Percentiles rank a stretch among this genome's conserved stretches.
Conservation (phyloP, 148 eudicot species). For the Vaccinium myrtillus region DNA sequence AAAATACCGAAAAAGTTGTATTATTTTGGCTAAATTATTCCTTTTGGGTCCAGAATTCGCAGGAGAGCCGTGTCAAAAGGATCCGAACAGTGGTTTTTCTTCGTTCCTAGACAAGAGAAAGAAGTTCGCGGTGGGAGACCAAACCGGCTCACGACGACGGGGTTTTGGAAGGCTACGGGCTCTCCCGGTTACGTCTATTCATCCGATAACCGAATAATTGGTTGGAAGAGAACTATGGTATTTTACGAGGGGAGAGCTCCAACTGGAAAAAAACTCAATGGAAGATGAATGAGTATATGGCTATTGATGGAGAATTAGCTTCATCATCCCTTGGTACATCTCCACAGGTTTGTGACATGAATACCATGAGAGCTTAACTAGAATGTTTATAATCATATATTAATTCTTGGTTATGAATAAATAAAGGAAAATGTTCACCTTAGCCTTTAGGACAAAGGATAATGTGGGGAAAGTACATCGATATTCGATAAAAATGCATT, state of each 20-base stretch:
- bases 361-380: too few relatives aligned
- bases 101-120: slow-evolving; percentile 45
- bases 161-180: slow-evolving; percentile 83
- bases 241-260: slow-evolving; percentile 67
- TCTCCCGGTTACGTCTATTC: slow-evolving; percentile 51
- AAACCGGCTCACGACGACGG: slow-evolving; percentile 48
- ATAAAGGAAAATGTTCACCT: background rate
- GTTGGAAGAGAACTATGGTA: slow-evolving; percentile 68
- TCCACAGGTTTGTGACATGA: slow-evolving; percentile 9
- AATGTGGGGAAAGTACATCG: too few relatives aligned
- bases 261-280: slow-evolving; percentile 50
- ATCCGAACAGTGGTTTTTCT: slow-evolving; percentile 70
- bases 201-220: slow-evolving; percentile 37
- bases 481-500: too few relatives aligned
- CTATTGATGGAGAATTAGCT: slow-evolving; percentile 19
- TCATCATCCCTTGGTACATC: background rate
- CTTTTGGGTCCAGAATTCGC: slow-evolving; percentile 29
- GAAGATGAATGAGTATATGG: slow-evolving; percentile 73
- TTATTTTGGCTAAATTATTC: background rate
- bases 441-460: too few relatives aligned
- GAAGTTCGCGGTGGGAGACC: slow-evolving; percentile 62
- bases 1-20: background rate
- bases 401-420: background rate
- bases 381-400: background rate
- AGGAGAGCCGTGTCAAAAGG: slow-evolving; percentile 42